A percentile compares a stretch with the other conserved stretches of the same genome.
Evolutionary conservation across 768 basidiomycete species (phyloP).

Genomic region (Lactarius quietus): DNA sequence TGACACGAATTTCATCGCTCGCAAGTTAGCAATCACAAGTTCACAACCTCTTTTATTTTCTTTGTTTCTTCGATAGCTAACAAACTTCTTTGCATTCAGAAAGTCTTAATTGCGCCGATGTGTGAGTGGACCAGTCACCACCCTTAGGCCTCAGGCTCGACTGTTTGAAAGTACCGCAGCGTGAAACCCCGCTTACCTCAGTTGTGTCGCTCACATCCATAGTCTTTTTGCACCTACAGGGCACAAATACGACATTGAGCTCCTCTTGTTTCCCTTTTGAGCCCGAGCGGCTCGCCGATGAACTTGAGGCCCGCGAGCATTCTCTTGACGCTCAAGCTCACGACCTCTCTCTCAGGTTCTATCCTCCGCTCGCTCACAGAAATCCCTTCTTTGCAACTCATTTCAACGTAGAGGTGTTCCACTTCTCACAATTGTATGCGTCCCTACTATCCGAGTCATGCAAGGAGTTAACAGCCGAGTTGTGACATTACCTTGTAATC

Average conservation of each 20-base stretch:
- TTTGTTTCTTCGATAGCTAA: too few species aligned
- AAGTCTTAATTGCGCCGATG: too few species aligned
- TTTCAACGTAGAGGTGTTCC: slow-evolving; percentile 84
- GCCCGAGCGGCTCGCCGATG: slow-evolving; percentile 69
- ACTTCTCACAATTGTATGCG: slow-evolving; percentile 79
- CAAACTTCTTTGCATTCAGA: too few species aligned
- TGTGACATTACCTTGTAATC: slow-evolving; percentile 76
- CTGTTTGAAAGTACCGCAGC: too few species aligned
- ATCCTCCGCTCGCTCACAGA: slow-evolving; percentile 72
- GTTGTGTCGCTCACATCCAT: not conserved
- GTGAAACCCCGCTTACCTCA: too few species aligned
- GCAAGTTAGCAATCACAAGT: too few species aligned
- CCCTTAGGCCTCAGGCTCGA: too few species aligned
- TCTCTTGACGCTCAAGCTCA: slow-evolving; percentile 31
- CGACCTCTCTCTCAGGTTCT: slow-evolving; percentile 60
- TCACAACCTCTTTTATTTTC: too few species aligned
- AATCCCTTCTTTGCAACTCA: slow-evolving; percentile 66
- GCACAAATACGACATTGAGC: slow-evolving; percentile 10
- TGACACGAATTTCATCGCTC: too few species aligned
- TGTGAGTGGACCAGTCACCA: too few species aligned
- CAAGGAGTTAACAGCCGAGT: slow-evolving; percentile 54
- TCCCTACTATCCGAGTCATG: slow-evolving; percentile 60
- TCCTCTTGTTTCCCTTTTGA: slow-evolving; percentile 53
- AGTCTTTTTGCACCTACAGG: slow-evolving; percentile 5
- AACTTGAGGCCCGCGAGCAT: slow-evolving; percentile 56